Percentiles rank a stretch among this genome's conserved stretches.
phyloP scores from a whole-genome alignment of 2,329 filamentous ascomycete species.

The Beauveria australis region DNA sequence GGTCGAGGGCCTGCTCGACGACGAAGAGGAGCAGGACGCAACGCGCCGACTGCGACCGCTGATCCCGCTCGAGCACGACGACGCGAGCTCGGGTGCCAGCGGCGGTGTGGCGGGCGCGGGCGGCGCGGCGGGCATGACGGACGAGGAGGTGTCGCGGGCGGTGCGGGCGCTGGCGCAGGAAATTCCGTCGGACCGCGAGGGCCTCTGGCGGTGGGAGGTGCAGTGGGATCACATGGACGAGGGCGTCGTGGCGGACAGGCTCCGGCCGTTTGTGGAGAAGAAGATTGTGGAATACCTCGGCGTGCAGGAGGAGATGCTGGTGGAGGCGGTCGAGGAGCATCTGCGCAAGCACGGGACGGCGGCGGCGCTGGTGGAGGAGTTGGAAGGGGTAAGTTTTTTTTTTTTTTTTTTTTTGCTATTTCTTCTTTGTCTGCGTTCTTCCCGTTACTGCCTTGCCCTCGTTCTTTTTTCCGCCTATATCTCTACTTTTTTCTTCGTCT shows the following conservation, averaged over 20 bases:
- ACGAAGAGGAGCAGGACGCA: constrained; percentile 74
- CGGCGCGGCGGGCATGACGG: constrained; percentile 53
- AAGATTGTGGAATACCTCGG: constrained; percentile 96
- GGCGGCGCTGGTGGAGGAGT: constrained; percentile 72
- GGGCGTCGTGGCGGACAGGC: constrained; percentile 69
- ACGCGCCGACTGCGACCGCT: constrained; percentile 63
- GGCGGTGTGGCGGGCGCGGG: not conserved
- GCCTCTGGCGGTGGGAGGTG: constrained; percentile 85
- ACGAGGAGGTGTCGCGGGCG: constrained; percentile 80
- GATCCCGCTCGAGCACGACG: constrained; percentile 75
- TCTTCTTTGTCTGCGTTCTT: not conserved
- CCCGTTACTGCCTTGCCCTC: not conserved
- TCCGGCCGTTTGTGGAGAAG: constrained; percentile 93
- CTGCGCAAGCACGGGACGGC: constrained; percentile 67
- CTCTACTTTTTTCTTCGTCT: not conserved
- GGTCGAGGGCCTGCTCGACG: constrained; percentile 87
- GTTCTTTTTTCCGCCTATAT: not conserved
- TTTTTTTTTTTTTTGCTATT: not conserved
- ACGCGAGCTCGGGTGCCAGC: constrained; percentile 22
- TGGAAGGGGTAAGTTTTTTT: constrained; percentile 62
- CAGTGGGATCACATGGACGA: constrained; percentile 90
- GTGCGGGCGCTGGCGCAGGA: constrained; percentile 76
- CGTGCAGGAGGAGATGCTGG: constrained; percentile 90
- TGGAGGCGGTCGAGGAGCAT: constrained; percentile 87
- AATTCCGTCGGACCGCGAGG: constrained; percentile 79